Evolutionary conservation across 1,284 basidiomycete species (phyloP).

Genomic region (Leucocoprinus gongylophorus): DNA sequence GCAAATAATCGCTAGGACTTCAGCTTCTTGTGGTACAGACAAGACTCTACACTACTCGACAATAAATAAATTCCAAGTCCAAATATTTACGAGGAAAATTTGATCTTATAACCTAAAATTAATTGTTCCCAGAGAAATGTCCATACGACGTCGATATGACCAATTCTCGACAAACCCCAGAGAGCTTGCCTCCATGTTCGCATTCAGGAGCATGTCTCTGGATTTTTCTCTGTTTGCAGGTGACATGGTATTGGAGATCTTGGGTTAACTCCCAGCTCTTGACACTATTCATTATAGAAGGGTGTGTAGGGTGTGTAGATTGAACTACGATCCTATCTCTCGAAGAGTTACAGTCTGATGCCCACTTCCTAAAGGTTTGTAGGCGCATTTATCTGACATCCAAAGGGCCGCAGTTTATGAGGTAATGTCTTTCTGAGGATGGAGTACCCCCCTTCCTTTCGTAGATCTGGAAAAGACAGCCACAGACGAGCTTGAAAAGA

Average conservation of each 20-base stretch:
- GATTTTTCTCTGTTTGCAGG: constrained; percentile 16
- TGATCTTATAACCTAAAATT: too few species aligned
- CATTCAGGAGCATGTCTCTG: not conserved
- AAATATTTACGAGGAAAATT: too few species aligned
- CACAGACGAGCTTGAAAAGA: constrained; percentile 15
- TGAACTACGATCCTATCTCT: too few species aligned
- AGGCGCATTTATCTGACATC: constrained; percentile 15
- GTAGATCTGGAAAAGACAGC: constrained; percentile 14
- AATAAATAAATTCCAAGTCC: too few species aligned
- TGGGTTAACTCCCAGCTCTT: constrained; percentile 16
- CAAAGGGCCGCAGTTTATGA: constrained; percentile 19
- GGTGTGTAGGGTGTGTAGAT: constrained; percentile 8
- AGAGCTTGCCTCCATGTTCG: too few species aligned
- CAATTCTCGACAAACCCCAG: too few species aligned
- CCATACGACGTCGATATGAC: too few species aligned
- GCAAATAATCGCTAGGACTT: too few species aligned
- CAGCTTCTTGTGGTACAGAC: too few species aligned
- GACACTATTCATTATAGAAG: constrained; percentile 18
- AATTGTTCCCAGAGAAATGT: too few species aligned
- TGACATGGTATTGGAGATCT: constrained; percentile 20
- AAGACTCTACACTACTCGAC: too few species aligned
- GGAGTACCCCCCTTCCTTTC: constrained; percentile 15
- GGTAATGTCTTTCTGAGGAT: constrained; percentile 16
- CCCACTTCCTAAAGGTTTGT: constrained; percentile 14
- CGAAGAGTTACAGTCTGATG: not conserved